Conservation (phyloP, 257 asterid species). For the Catharanthus roseus region DNA sequence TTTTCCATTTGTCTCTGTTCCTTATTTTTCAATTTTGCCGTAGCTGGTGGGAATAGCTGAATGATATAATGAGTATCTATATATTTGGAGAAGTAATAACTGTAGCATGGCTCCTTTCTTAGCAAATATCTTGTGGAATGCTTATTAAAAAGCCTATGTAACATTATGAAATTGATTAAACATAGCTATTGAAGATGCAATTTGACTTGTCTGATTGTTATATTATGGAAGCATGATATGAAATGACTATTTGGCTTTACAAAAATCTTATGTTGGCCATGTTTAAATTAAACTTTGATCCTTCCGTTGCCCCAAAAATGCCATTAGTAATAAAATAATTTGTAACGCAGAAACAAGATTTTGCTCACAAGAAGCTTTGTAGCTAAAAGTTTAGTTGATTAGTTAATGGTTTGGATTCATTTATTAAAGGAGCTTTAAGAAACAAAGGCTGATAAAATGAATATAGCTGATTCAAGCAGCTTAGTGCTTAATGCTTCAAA, state of each 20-base stretch:
- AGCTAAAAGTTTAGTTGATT: neutral
- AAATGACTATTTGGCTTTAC: neutral
- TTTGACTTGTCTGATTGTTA: neutral
- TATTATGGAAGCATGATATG: too few species aligned
- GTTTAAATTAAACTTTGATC: neutral
- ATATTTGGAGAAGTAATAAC: neutral
- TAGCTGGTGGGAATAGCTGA: neutral
- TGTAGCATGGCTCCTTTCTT: neutral
- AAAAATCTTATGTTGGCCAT: neutral
- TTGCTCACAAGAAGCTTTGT: neutral
- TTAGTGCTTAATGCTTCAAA: neutral
- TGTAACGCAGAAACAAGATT: neutral
- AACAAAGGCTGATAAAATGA: slow-evolving; percentile 1
- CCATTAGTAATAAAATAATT: neutral
- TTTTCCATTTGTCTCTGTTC: slow-evolving; percentile 1
- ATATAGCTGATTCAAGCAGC: neutral
- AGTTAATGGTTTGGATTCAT: neutral
- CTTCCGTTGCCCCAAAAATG: neutral
- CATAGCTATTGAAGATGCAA: neutral
- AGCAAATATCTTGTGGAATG: neutral
- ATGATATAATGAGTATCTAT: neutral
- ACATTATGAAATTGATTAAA: neutral
- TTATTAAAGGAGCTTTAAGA: neutral
- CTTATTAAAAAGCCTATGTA: neutral
- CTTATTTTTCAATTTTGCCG: slow-evolving; percentile 9